Percentiles rank a stretch among this genome's conserved stretches.
phyloP scores from a whole-genome alignment of 495 filamentous ascomycete species.

The Tuber calosporum region DNA sequence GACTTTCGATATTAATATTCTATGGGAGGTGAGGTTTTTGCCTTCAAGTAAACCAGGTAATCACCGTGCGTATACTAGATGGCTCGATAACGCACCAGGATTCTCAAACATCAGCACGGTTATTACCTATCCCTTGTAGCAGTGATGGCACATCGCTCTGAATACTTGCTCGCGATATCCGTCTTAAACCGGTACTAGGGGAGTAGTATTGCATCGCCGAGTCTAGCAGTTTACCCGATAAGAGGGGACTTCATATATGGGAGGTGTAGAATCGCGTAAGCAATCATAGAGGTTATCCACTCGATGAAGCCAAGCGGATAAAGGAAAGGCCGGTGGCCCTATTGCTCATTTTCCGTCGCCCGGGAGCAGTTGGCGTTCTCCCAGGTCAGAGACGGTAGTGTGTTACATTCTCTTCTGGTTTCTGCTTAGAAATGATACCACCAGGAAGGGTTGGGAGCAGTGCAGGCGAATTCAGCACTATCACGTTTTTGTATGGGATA shows the following conservation, averaged over 20 bases:
- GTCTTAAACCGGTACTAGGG: not conserved
- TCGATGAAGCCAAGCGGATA: not conserved
- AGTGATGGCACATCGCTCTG: too few relatives aligned
- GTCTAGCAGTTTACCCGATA: not conserved
- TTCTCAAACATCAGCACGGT: not conserved
- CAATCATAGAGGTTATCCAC: not conserved
- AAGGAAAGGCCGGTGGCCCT: not conserved
- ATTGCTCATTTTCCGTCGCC: not conserved
- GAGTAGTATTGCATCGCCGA: not conserved
- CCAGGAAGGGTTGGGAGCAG: not conserved
- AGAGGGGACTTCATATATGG: not conserved
- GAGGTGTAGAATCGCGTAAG: not conserved
- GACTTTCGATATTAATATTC: too few relatives aligned
- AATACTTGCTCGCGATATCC: not conserved
- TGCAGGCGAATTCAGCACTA: not conserved
- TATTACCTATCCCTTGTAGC: not conserved
- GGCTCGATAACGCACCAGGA: not conserved
- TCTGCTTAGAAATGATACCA: not conserved
- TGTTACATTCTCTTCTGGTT: not conserved
- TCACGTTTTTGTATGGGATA: not conserved
- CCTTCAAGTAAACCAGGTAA: not conserved
- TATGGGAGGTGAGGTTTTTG: not conserved
- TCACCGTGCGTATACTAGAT: not conserved
- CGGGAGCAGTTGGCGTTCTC: not conserved
- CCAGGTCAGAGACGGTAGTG: not conserved